Evolutionary conservation across 306 rosid species (phyloP).

Genomic region (Casuarina glauca): DNA sequence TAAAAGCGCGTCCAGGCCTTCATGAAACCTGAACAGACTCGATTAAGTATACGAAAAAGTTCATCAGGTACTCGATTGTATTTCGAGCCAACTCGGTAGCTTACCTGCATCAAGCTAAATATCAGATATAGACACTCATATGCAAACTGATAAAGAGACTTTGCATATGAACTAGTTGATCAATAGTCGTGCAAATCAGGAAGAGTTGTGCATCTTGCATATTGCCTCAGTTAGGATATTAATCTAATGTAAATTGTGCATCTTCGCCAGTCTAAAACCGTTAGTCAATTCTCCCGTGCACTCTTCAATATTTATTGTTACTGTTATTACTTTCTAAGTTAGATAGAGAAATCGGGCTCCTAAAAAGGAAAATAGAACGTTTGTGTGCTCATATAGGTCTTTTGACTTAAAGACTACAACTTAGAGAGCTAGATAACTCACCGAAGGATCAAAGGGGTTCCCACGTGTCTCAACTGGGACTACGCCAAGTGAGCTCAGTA

Average conservation of each 20-base stretch:
- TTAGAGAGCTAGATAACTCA: slow-evolving; percentile 43
- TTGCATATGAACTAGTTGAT: neutral
- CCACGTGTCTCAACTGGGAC: slow-evolving; percentile 82
- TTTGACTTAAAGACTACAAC: slow-evolving; percentile 5
- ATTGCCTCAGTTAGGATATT: neutral
- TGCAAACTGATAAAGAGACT: slow-evolving; percentile 9
- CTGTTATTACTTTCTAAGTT: neutral
- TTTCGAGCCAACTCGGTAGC: slow-evolving; percentile 80
- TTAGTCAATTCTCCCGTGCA: neutral
- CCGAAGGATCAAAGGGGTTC: slow-evolving; percentile 88
- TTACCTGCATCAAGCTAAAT: slow-evolving; percentile 55
- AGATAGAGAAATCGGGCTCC: neutral
- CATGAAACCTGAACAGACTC: slow-evolving; percentile 62
- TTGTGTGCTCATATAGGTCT: slow-evolving; percentile 14
- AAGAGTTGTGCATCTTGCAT: neutral
- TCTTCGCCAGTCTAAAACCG: neutral
- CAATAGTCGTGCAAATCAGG: slow-evolving; percentile 6
- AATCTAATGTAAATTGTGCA: neutral
- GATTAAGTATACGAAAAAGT: slow-evolving; percentile 46
- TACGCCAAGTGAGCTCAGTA: slow-evolving; percentile 75
- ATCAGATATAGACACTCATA: slow-evolving; percentile 38
- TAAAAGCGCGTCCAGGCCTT: slow-evolving; percentile 67
- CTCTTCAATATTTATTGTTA: neutral
- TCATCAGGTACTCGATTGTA: slow-evolving; percentile 59
- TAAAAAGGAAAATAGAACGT: neutral